Base-by-base conservation (phyloP, 495 filamentous ascomycete species). In the Penicillium riverlandense region DNA sequence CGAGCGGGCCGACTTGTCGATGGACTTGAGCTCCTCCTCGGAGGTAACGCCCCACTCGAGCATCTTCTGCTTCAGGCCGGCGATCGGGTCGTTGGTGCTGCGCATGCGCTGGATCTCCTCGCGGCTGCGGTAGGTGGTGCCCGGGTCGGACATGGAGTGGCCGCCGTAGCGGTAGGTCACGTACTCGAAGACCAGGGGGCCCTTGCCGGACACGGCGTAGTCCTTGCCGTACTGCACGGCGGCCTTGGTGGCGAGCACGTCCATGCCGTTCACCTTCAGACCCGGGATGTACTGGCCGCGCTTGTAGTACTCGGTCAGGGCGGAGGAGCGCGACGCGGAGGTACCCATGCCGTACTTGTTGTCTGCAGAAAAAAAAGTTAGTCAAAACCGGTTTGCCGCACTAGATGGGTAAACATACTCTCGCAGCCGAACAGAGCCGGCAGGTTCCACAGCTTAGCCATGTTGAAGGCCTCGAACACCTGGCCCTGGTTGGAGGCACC, bases 321-420 rank as follows among this genome's bases (percentile, higher is more conserved):
- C 92, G 50, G 91, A 86, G 52, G 92, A 85, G 56, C 92, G 89
- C 62, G 86, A 85, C 49, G 92, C 92, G 43, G 92, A 88, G 40
- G 92, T 98, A 69, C 94, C 92, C 92, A 98, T 98, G 66, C 92
- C 92, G 71, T 98, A 98, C 74, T 98, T 97, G 83, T 98, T 98
- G 79, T 98, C 91, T 97, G 45, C 10, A 29, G 4, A 11, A 8
- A 35, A 12, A 14, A 37, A 2, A 34, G 32, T 34, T 10, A 11
- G 9, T 34, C 32, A 34, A 7, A 30, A 22, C 3, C 22, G 22
- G 2, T 22, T 3, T 22, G 22, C 22, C 22, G 22, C 22, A 22
- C 6, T 22, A 3, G 22, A 3, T 22, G 6, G 16, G 16, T 11
- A 41, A 46, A 79, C 84, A 56, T 80, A 96, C 91, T 98, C 75